These are phyloP conservation scores for Orbilia javanica DNA, from an alignment of 2,329 filamentous ascomycete genomes.

Conservation along the genomic window DNA sequence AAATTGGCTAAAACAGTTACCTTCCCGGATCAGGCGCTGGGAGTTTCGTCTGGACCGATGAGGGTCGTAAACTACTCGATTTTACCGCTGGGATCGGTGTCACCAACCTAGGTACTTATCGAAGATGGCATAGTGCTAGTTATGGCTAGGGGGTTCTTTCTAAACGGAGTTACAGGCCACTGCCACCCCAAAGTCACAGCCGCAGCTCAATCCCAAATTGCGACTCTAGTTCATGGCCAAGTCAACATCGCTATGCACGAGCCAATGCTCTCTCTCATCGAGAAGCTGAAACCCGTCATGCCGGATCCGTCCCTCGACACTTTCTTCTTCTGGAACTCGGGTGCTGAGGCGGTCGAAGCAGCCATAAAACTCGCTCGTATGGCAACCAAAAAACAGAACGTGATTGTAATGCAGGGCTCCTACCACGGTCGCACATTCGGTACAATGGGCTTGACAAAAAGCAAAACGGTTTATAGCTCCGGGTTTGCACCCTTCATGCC, in stretches of 20 bases:
- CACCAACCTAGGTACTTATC: slow-evolving; percentile 46
- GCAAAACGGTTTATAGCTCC: slow-evolving; percentile 65
- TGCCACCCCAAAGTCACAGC: slow-evolving; percentile 65
- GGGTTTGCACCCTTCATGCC: slow-evolving; percentile 65
- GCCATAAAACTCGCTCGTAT: slow-evolving; percentile 65
- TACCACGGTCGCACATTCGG: slow-evolving; percentile 65
- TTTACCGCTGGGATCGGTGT: slow-evolving; percentile 54
- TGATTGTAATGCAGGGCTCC: slow-evolving; percentile 65
- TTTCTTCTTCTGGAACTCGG: slow-evolving; percentile 66
- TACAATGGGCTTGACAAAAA: slow-evolving; percentile 63
- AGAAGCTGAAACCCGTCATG: slow-evolving; percentile 64
- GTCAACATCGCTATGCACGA: slow-evolving; percentile 66
- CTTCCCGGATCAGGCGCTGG: slow-evolving; percentile 19
- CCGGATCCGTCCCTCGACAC: slow-evolving; percentile 64
- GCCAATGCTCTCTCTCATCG: slow-evolving; percentile 63
- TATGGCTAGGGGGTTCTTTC: no score
- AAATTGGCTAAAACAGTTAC: neutral
- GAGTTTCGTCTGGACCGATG: slow-evolving; percentile 55
- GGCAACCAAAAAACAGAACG: slow-evolving; percentile 65
- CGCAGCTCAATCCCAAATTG: slow-evolving; percentile 64
- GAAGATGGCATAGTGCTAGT: no score
- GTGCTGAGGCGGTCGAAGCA: slow-evolving; percentile 64
- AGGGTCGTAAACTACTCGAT: slow-evolving; percentile 50
- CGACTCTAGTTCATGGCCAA: slow-evolving; percentile 65
- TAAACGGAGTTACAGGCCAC: slow-evolving; percentile 58